Conservation (phyloP, 345 rosid genomes). For the thale cress (Arabidopsis thaliana) region DNA sequence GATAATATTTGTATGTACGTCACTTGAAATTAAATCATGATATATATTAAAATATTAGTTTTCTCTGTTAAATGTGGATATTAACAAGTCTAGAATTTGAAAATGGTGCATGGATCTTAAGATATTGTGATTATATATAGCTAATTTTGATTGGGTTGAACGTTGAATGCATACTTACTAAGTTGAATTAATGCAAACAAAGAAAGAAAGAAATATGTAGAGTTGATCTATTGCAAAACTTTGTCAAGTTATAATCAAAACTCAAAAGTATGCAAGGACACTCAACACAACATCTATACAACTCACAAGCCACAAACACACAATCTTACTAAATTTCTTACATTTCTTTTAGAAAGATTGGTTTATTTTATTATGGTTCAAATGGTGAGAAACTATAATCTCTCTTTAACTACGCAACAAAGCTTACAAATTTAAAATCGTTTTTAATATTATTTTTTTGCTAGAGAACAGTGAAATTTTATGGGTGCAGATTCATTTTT, state of each 20-base stretch:
- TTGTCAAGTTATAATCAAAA: background rate
- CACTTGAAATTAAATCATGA: background rate
- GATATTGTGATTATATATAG: background rate
- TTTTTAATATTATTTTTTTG: background rate
- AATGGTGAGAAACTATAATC: slow-evolving; percentile 5
- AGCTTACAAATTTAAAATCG: background rate
- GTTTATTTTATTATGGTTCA: background rate
- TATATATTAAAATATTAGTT: background rate
- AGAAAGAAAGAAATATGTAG: background rate
- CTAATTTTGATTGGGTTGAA: background rate
- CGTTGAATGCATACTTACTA: background rate
- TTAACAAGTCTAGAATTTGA: background rate
- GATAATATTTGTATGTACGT: background rate
- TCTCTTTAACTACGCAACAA: background rate
- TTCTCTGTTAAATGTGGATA: background rate
- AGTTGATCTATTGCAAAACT: background rate
- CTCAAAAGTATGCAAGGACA: background rate
- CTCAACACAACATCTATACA: background rate
- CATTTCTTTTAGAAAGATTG: background rate
- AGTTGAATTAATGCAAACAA: background rate
- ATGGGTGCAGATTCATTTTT: background rate
- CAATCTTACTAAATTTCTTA: background rate
- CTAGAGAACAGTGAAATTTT: background rate
- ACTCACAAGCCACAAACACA: background rate
- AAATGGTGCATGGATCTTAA: background rate